Conservation (phyloP, 2,329 filamentous ascomycete species). For the Malbranchea cinnamomea region DNA sequence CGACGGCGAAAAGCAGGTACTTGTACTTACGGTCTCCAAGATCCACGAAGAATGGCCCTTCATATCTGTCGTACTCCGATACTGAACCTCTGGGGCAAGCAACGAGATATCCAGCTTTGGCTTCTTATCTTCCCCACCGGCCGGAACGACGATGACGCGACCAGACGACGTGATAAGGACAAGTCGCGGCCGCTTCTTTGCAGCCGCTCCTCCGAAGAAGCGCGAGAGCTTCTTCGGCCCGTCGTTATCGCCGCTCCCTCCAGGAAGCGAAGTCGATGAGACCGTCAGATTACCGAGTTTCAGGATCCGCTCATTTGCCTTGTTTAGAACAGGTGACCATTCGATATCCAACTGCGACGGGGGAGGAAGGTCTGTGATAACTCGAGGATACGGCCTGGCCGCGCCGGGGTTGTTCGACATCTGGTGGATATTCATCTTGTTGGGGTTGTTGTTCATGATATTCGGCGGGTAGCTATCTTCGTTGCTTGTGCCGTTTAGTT, state of each 20-base stretch:
- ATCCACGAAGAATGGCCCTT: conserved; percentile 82
- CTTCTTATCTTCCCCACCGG: conserved; percentile 91
- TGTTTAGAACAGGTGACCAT: conserved; percentile 90
- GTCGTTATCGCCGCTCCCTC: conserved; percentile 49
- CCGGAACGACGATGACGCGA: conserved; percentile 75
- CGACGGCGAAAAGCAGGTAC: background rate
- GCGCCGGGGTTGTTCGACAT: conserved; percentile 31
- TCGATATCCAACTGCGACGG: conserved; percentile 94
- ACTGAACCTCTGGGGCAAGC: conserved; percentile 57
- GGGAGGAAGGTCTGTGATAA: conserved; percentile 92
- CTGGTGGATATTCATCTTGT: conserved; percentile 14
- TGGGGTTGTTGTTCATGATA: conserved; percentile 20
- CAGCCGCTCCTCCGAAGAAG: conserved; percentile 81
- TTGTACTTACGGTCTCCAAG: conserved; percentile 70
- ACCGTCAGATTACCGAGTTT: conserved; percentile 88
- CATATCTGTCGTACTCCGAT: conserved; percentile 66
- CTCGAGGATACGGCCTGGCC: conserved; percentile 52
- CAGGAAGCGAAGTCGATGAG: conserved; percentile 58
- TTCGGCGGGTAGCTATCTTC: conserved; percentile 29
- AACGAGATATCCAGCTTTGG: conserved; percentile 86
- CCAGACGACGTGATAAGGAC: conserved; percentile 92
- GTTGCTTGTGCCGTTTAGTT: conserved; percentile 42
- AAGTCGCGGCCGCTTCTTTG: conserved; percentile 81
- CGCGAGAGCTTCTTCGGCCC: conserved; percentile 70
- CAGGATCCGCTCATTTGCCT: conserved; percentile 81